Evolutionary conservation across 2,329 filamentous ascomycete genomes (phyloP).

Genomic region (Ascochyta lentis): DNA sequence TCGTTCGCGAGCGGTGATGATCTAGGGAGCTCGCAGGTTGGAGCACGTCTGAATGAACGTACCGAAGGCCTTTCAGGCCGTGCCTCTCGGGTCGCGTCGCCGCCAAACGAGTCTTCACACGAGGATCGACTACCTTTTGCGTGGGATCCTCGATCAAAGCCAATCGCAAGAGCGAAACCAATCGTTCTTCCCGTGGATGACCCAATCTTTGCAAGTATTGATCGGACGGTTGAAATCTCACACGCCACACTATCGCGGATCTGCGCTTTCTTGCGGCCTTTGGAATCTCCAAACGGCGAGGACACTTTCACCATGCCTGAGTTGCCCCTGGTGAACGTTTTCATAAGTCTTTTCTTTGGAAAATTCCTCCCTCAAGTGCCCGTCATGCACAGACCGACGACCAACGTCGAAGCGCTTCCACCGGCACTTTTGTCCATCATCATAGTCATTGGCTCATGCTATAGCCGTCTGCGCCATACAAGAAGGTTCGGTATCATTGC

Average conservation of each 20-base stretch:
- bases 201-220: conserved; percentile 5
- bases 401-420: conserved; percentile 1
- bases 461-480: conserved; percentile 10
- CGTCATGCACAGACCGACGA: conserved; percentile 5
- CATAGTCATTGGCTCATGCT: conserved; percentile 13
- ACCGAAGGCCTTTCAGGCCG: not conserved
- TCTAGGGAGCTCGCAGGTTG: not conserved
- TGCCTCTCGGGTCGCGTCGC: conserved; percentile 2
- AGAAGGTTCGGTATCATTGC: conserved; percentile 14
- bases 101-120: conserved; percentile 11
- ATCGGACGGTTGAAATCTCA: not conserved
- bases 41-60: not conserved
- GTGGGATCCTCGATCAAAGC: conserved; percentile 11
- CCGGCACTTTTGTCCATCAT: conserved; percentile 5
- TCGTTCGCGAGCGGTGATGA: not conserved
- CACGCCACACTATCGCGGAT: not conserved
- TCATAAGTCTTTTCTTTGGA: conserved; percentile 12
- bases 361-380: conserved; percentile 6
- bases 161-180: conserved; percentile 9
- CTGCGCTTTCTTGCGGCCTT: not conserved
- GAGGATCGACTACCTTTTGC: conserved; percentile 13
- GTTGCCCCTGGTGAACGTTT: conserved; percentile 11
- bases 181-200: conserved; percentile 6
- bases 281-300: not conserved
- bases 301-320: conserved; percentile 9